A percentile compares a stretch with the other conserved stretches of the same genome.
Conservation (phyloP, 257 asterid species). For the Mitragyna speciosa region DNA sequence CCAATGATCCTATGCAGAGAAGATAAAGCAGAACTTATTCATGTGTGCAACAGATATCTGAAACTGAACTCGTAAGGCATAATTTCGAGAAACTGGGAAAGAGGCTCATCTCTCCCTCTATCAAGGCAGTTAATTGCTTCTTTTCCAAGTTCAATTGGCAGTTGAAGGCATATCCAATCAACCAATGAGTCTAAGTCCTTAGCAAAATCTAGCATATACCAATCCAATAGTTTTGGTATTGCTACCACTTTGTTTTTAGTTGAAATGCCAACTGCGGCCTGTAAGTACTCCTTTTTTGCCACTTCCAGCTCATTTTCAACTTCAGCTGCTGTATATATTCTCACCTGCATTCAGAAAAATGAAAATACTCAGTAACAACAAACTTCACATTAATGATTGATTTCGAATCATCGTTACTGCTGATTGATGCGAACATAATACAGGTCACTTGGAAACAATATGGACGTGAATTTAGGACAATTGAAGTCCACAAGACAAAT, state of each 20-base stretch:
- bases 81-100: slow-evolving; percentile 47
- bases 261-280: slow-evolving; percentile 76
- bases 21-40: slow-evolving; percentile 28
- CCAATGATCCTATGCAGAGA: slow-evolving; percentile 21
- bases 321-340: slow-evolving; percentile 68
- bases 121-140: slow-evolving; percentile 70
- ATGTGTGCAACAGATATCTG: slow-evolving; percentile 73
- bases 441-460: background rate
- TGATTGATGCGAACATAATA: background rate
- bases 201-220: slow-evolving; percentile 89
- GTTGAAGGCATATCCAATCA: slow-evolving; percentile 85
- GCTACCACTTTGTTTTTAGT: slow-evolving; percentile 43
- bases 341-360: slow-evolving; percentile 46
- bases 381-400: background rate
- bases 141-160: slow-evolving; percentile 64
- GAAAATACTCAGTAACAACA: background rate
- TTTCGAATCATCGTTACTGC: background rate
- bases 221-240: slow-evolving; percentile 82
- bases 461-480: background rate
- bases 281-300: slow-evolving; percentile 72
- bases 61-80: slow-evolving; percentile 81
- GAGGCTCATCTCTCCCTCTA: slow-evolving; percentile 44
- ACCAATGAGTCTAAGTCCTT: slow-evolving; percentile 76
- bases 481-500: background rate
- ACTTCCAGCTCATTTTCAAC: slow-evolving; percentile 79